A percentile compares a stretch with the other conserved stretches of the same genome.
phyloP scores from a whole-genome alignment of 805 yeast species.

The Lachancea kluyveri region DNA sequence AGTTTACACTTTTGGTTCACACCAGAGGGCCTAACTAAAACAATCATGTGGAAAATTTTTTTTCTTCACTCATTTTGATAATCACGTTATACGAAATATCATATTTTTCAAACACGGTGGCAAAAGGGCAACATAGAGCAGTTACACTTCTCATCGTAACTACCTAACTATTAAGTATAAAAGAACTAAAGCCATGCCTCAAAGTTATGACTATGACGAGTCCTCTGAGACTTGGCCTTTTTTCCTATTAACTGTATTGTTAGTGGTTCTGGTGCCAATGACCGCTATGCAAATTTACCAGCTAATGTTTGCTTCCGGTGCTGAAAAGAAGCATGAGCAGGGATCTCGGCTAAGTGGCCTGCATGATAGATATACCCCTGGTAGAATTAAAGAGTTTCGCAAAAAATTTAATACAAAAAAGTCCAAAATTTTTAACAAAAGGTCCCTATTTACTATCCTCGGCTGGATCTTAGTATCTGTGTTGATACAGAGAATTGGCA shows the following conservation, averaged over 20 bases:
- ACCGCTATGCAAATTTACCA: constrained; percentile 35
- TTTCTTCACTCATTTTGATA: no score
- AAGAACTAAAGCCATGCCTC: no score
- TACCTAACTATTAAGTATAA: no score
- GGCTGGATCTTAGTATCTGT: constrained; percentile 61
- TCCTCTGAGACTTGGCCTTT: constrained; percentile 91
- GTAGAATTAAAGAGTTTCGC: constrained; percentile 20
- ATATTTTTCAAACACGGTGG: no score
- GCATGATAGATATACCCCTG: constrained; percentile 16
- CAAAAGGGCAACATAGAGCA: no score
- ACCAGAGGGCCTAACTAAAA: no score
- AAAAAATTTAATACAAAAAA: constrained; percentile 12
- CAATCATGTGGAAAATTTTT: no score
- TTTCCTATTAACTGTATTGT: constrained; percentile 66
- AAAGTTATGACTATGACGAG: constrained; percentile 61
- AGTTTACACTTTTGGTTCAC: no score
- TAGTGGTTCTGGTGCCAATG: constrained; percentile 62
- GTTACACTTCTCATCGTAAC: no score
- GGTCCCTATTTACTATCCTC: constrained; percentile 26
- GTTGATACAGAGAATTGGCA: constrained; percentile 32
- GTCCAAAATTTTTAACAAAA: constrained; percentile 17
- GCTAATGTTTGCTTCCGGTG: constrained; percentile 19
- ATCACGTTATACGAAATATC: no score
- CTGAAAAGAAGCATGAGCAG: constrained; percentile 7
- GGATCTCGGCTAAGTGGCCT: constrained; percentile 10